A percentile compares a stretch with the other conserved stretches of the same genome.
phyloP scores from a whole-genome alignment of 106 monocot species.

The Alisma plantagoaquatica region DNA sequence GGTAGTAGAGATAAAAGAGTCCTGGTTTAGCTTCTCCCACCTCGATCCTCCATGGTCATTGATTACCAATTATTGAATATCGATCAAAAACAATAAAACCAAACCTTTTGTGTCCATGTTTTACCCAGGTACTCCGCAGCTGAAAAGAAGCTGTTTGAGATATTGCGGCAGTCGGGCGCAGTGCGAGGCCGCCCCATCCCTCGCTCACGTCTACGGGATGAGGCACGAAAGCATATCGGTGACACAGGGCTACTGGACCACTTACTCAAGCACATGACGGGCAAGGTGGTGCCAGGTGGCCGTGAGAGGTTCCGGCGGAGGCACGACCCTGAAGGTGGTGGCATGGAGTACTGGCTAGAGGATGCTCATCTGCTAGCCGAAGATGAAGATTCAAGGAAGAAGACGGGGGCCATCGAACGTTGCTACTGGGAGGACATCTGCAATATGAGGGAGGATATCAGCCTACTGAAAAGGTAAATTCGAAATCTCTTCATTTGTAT shows the following conservation, averaged over 20 bases:
- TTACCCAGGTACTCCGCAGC: constrained; percentile 47
- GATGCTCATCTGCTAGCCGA: constrained; percentile 44
- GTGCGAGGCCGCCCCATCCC: constrained; percentile 46
- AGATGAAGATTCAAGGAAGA: constrained; percentile 51
- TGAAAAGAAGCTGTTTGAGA: constrained; percentile 67
- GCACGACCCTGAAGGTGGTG: constrained; percentile 87
- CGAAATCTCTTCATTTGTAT: background rate
- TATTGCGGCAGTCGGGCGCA: constrained; percentile 63
- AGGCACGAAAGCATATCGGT: constrained; percentile 88
- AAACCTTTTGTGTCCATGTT: no score
- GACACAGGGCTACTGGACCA: constrained; percentile 93
- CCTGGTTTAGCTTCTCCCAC: no score
- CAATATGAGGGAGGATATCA: constrained; percentile 34
- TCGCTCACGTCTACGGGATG: constrained; percentile 51
- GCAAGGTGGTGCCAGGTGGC: constrained; percentile 45
- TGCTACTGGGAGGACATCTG: constrained; percentile 12
- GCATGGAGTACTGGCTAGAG: constrained; percentile 99
- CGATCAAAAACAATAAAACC: no score
- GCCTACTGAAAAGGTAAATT: constrained; percentile 43
- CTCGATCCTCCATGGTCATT: no score
- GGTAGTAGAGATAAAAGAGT: no score
- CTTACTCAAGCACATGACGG: constrained; percentile 93
- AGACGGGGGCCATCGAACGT: constrained; percentile 45
- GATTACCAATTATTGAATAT: no score
- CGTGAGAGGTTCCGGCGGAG: constrained; percentile 57